phyloP scores from a whole-genome alignment of 768 basidiomycete species.

The Gyrodon lividus region DNA sequence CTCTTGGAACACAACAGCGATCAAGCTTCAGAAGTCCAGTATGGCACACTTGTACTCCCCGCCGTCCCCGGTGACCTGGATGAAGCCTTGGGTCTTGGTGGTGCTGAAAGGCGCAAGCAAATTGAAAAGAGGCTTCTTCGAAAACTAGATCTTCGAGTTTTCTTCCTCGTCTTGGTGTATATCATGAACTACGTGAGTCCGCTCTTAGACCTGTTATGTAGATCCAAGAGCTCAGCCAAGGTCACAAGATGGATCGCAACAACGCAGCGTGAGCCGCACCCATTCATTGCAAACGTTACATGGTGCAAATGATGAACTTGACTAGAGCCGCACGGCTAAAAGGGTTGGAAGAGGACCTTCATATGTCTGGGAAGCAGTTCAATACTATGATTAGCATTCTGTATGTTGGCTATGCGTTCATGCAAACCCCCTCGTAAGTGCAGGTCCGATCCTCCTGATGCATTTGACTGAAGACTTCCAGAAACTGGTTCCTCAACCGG shows the following conservation, averaged over 20 bases:
- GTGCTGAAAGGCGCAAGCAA: conserved; percentile 33
- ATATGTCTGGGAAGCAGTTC: conserved; percentile 59
- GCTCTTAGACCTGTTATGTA: not conserved
- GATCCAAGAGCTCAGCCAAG: conserved; percentile 1
- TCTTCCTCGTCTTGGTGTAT: conserved; percentile 45
- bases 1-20: not conserved
- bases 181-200: conserved; percentile 46
- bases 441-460: not conserved
- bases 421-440: conserved; percentile 71
- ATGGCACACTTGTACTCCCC: conserved; percentile 9
- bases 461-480: conserved; percentile 23
- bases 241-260: conserved; percentile 62
- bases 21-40: not conserved
- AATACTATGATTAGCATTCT: conserved; percentile 65
- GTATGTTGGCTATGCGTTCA: conserved; percentile 68
- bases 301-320: not conserved
- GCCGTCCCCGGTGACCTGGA: conserved; percentile 23
- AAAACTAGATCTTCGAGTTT: conserved; percentile 44
- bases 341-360: conserved; percentile 66
- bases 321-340: conserved; percentile 65
- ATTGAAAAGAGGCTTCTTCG: conserved; percentile 43
- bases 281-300: not conserved
- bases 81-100: conserved; percentile 39
- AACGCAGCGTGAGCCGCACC: conserved; percentile 51
- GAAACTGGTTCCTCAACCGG: conserved; percentile 66